Evolutionary conservation across 768 basidiomycete species (phyloP), one percentile per base, ranked within the genome.

Genomic region (Termitomyces sp.): DNA sequence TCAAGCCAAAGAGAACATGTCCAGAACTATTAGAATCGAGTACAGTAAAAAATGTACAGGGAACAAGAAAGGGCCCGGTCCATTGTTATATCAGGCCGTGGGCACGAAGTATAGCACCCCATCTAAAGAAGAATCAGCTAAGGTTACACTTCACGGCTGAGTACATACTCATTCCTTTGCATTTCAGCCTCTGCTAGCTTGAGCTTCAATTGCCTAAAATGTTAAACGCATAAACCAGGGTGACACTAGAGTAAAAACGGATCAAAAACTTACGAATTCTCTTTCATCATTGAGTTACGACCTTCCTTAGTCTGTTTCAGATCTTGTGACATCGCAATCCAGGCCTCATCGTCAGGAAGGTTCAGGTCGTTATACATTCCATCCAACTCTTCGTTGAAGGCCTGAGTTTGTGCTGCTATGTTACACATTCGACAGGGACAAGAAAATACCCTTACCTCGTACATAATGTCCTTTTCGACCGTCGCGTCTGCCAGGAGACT

Each of bases 371-470:
- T 88, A 72, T 87, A 96, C 91, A 96, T 92, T 18, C 83, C 85
- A 63, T 95, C 93, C 35, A 97, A 79, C 70, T 96, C 94, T 68
- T 94, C 93, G 70, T 97, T 96, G 75, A 97, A 95, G 3, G 92
- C 90, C 93, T 95, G 61, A 7, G 53, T 13, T 50, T 53, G 47
- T 53, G 35, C n/a, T 56, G 57, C 51, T 33, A 65, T 40, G 48
- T 55, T 10, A 55, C 40, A 28, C 33, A 32, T 49, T 40, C 12
- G 9, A 41, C 33, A 13, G 26, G 16, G 50, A 26, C 41, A 43
- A 50, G 47, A 18, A 47, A 38, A 48, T 18, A 44, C 1, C 16
- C 63, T 57, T 63, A 94, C 93, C 79, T 94, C 90, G 63, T 95
- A 95, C 82, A 96, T 89, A 70, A 93, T 90, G 67, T 95, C 91